Evolutionary conservation across 805 yeast species (phyloP).

Genomic region (Yarrowia sp.): DNA sequence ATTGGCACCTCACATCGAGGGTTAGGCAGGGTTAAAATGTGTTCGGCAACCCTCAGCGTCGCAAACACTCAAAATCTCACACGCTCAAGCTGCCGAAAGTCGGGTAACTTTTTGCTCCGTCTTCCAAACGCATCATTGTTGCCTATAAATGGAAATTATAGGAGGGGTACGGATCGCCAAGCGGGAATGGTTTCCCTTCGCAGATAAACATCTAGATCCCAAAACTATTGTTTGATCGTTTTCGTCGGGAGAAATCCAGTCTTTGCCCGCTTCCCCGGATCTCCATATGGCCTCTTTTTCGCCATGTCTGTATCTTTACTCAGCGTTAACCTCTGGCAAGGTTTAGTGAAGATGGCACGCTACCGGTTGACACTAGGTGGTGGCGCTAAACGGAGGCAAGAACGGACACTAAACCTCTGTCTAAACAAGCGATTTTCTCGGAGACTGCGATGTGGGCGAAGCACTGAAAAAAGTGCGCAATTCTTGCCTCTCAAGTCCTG

Average conservation of each 20-base stretch:
- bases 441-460: not conserved
- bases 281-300: not conserved
- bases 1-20: not conserved
- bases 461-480: not conserved
- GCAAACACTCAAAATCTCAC: no score
- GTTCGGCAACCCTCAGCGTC: no score
- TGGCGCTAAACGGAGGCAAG: not conserved
- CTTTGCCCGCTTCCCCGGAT: no score
- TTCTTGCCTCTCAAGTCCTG: no score
- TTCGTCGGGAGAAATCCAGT: no score
- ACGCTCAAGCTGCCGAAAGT: no score
- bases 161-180: not conserved
- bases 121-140: not conserved
- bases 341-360: conserved; percentile 16
- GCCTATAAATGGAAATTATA: not conserved
- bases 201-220: no score
- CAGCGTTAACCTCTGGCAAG: conserved; percentile 1
- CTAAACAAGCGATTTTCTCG: conserved; percentile 1
- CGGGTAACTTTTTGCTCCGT: no score
- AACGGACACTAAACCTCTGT: not conserved
- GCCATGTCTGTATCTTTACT: not conserved
- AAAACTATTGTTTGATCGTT: no score
- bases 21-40: not conserved
- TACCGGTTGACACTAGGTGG: conserved; percentile 12
- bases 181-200: not conserved